A percentile compares a stretch with the other conserved stretches of the same genome.
Conservation (phyloP, 257 asterid species). For the Nemophila menziesii region DNA sequence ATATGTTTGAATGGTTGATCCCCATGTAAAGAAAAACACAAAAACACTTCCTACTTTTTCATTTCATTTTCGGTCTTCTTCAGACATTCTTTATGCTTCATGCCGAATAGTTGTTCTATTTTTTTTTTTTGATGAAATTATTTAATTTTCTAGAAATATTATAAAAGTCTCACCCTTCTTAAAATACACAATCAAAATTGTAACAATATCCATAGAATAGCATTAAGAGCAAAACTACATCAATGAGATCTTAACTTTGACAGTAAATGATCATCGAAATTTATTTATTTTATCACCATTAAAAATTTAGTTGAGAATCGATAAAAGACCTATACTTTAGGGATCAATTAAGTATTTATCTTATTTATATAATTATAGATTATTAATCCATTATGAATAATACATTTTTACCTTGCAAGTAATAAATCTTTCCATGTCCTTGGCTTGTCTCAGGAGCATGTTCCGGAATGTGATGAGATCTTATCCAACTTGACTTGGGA, state of each 20-base stretch:
- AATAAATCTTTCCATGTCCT: background rate
- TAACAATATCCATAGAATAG: too few species aligned
- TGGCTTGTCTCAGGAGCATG: slow-evolving; percentile 39
- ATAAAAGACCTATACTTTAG: too few species aligned
- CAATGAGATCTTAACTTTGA: too few species aligned
- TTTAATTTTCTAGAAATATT: too few species aligned
- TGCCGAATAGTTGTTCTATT: background rate
- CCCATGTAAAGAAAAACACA: slow-evolving; percentile 4
- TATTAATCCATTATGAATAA: background rate
- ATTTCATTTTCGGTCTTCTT: background rate
- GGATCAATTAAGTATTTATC: too few species aligned
- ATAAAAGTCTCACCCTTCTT: too few species aligned
- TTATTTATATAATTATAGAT: background rate
- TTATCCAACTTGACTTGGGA: slow-evolving; percentile 66
- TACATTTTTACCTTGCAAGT: background rate
- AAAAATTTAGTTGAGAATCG: too few species aligned
- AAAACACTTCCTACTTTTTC: background rate
- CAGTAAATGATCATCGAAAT: too few species aligned
- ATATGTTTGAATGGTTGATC: slow-evolving; percentile 6
- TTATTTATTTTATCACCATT: too few species aligned
- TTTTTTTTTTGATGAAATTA: too few species aligned
- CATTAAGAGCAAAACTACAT: too few species aligned
- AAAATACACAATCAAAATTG: too few species aligned
- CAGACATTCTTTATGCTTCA: background rate
- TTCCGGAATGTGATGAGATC: slow-evolving; percentile 60